Percentiles rank a stretch among this genome's conserved stretches.
Conservation (phyloP, 164 flowering plant species). For the Kalanchoe fedtschenkoi region DNA sequence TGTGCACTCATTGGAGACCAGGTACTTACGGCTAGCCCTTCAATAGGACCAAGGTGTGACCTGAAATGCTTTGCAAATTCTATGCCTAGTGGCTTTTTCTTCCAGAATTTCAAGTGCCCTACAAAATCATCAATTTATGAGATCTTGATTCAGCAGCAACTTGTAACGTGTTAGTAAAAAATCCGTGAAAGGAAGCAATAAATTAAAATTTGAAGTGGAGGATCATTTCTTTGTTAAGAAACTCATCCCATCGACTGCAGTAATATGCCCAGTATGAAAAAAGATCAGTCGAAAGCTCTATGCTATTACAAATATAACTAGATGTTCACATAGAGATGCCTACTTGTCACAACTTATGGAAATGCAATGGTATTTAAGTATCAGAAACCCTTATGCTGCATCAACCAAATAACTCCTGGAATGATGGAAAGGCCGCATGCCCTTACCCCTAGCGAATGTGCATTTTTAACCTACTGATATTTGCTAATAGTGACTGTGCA, state of each 20-base stretch:
- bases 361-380: not conserved
- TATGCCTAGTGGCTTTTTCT: slow-evolving; percentile 76
- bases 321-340: not conserved
- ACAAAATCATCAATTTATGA: slow-evolving; percentile 4
- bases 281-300: not conserved
- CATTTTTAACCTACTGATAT: not conserved
- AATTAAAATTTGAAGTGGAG: not conserved
- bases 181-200: not conserved
- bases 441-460: not conserved
- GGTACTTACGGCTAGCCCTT: slow-evolving; percentile 83
- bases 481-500: not conserved
- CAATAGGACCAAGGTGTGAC: slow-evolving; percentile 94
- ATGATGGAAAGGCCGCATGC: not conserved
- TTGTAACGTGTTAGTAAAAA: not conserved
- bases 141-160: not conserved
- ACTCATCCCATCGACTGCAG: not conserved
- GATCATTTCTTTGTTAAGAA: not conserved
- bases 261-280: not conserved
- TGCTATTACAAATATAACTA: not conserved
- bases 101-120: slow-evolving; percentile 99
- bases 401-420: not conserved
- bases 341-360: not conserved
- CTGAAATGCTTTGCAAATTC: slow-evolving; percentile 98
- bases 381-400: not conserved
- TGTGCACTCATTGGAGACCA: slow-evolving; percentile 3